Conservation (phyloP, 768 basidiomycete genomes). For the Gymnopilus junonius region DNA sequence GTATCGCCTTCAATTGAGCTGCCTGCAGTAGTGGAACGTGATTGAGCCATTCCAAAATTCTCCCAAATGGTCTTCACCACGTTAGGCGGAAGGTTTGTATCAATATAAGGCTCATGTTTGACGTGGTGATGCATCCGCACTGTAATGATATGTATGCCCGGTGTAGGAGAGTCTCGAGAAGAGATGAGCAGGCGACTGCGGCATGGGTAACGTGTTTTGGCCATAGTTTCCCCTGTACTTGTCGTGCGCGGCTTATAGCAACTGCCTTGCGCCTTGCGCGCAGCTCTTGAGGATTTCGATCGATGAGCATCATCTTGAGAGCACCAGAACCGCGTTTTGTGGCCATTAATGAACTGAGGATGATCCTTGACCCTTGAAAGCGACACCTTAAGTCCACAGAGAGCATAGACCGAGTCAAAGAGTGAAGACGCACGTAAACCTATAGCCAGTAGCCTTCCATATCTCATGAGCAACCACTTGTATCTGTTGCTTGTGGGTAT, state of each 20-base stretch:
- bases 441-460: slow-evolving; percentile 52
- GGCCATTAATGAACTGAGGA: slow-evolving; percentile 47
- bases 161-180: slow-evolving; percentile 38
- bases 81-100: slow-evolving; percentile 41
- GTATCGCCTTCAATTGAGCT: neutral
- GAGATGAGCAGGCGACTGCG: slow-evolving; percentile 49
- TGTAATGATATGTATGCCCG: slow-evolving; percentile 34
- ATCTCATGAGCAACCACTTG: slow-evolving; percentile 47
- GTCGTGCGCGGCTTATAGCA: slow-evolving; percentile 39
- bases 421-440: slow-evolving; percentile 47
- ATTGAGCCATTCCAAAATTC: slow-evolving; percentile 27
- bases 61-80: slow-evolving; percentile 40
- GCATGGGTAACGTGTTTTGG: slow-evolving; percentile 48
- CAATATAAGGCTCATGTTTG: slow-evolving; percentile 48
- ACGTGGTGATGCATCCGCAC: slow-evolving; percentile 50
- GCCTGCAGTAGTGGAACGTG: neutral
- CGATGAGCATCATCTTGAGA: slow-evolving; percentile 52
- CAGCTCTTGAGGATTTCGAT: slow-evolving; percentile 39
- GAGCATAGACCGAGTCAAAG: neutral
- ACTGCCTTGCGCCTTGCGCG: slow-evolving; percentile 28
- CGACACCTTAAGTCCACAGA: neutral
- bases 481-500: slow-evolving; percentile 46
- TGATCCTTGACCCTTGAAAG: slow-evolving; percentile 50
- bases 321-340: slow-evolving; percentile 57
- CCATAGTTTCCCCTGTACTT: slow-evolving; percentile 40